Evolutionary conservation across 2,329 filamentous ascomycete species (phyloP).

Genomic region (Mycogone perniciosa): DNA sequence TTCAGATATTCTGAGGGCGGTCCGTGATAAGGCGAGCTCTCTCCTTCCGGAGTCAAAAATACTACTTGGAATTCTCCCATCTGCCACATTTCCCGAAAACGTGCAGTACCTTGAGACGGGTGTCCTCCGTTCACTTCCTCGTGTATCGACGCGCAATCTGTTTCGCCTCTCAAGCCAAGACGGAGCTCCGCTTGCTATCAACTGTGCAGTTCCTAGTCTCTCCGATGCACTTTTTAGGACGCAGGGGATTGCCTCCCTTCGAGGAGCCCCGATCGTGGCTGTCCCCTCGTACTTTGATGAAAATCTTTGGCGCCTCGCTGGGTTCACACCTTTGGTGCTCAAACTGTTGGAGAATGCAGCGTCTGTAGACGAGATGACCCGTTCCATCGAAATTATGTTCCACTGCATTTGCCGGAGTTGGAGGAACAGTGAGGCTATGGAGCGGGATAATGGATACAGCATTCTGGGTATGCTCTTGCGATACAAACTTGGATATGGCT

Average conservation of each 20-base stretch:
- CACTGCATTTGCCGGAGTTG: conserved; percentile 84
- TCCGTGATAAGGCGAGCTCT: conserved; percentile 74
- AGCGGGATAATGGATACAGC: conserved; percentile 88
- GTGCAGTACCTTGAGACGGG: conserved; percentile 72
- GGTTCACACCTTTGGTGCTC: conserved; percentile 77
- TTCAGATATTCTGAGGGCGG: conserved; percentile 86
- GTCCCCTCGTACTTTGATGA: conserved; percentile 84
- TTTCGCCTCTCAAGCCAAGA: conserved; percentile 33
- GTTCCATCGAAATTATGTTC: conserved; percentile 77
- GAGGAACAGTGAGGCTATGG: conserved; percentile 98
- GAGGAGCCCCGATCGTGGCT: conserved; percentile 74
- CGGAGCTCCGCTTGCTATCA: conserved; percentile 75
- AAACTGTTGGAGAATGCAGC: conserved; percentile 76
- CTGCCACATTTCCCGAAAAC: conserved; percentile 73
- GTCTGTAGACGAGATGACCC: conserved; percentile 62
- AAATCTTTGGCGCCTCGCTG: conserved; percentile 86
- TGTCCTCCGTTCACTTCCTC: conserved; percentile 69
- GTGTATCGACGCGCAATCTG: conserved; percentile 58
- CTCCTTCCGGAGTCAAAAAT: conserved; percentile 78
- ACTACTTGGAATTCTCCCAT: conserved; percentile 75
- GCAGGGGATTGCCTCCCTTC: conserved; percentile 75
- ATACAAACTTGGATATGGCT: conserved; percentile 64
- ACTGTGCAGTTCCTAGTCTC: conserved; percentile 78
- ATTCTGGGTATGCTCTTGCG: conserved; percentile 78
- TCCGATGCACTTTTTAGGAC: conserved; percentile 80